A percentile compares a stretch with the other conserved stretches of the same genome.
These are phyloP conservation scores for Westerdykella aurantiaca DNA, from an alignment of 2,329 filamentous ascomycete genomes.

Conservation along the genomic window DNA sequence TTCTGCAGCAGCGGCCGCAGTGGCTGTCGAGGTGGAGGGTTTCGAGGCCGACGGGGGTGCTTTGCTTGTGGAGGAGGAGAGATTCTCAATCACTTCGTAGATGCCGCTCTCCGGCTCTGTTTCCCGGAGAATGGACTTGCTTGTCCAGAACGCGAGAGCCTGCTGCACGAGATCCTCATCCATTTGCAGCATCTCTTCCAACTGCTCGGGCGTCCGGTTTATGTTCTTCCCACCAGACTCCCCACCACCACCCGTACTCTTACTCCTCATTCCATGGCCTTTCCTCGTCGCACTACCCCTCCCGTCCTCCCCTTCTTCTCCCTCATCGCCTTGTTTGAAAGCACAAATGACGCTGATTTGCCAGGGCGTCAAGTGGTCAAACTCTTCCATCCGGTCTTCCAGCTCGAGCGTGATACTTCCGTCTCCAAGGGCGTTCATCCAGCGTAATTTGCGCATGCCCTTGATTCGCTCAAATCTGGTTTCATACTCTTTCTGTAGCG, in stretches of 20 bases:
- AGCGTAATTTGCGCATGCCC: constrained; percentile 76
- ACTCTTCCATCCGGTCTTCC: constrained; percentile 67
- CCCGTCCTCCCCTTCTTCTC: constrained; percentile 3
- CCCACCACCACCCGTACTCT: constrained; percentile 19
- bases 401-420: constrained; percentile 77
- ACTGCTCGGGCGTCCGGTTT: constrained; percentile 39
- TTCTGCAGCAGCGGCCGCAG: constrained; percentile 35
- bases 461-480: constrained; percentile 74
- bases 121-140: constrained; percentile 58
- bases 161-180: constrained; percentile 64
- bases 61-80: constrained; percentile 4
- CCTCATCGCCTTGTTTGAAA: constrained; percentile 54
- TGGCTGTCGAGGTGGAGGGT: constrained; percentile 21
- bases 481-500: constrained; percentile 66
- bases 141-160: constrained; percentile 67
- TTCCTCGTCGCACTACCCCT: not conserved
- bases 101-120: constrained; percentile 35
- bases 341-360: constrained; percentile 83
- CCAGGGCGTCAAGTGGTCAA: constrained; percentile 75
- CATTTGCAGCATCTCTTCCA: constrained; percentile 58
- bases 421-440: constrained; percentile 76
- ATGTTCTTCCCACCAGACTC: constrained; percentile 17
- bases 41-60: constrained; percentile 11
- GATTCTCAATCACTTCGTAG: constrained; percentile 63
- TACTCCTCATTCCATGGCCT: constrained; percentile 6